These are phyloP conservation scores for Isoetes taiwanensis DNA, from an alignment of 75 land plant species.

Conservation along the genomic window DNA sequence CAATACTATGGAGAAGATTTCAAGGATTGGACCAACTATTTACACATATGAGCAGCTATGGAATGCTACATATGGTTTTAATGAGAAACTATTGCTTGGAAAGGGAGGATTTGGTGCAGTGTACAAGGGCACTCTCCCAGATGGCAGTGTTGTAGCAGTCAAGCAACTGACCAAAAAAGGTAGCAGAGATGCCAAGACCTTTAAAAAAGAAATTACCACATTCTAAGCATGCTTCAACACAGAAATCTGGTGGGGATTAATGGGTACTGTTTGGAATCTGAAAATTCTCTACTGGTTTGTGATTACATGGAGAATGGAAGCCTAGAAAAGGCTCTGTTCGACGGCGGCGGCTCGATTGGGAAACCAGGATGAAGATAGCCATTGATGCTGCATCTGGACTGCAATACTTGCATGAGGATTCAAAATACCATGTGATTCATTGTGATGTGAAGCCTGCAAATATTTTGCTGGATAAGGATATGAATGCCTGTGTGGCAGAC, in stretches of 20 bases:
- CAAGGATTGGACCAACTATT: no score
- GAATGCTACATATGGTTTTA: not conserved
- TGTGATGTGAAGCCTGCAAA: constrained; percentile 1
- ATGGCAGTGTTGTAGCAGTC: not conserved
- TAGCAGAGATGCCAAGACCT: not conserved
- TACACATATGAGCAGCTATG: not conserved
- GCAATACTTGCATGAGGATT: constrained; percentile 1
- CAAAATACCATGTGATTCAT: not conserved
- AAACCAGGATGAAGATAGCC: not conserved
- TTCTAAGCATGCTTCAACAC: not conserved
- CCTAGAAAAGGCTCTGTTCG: not conserved
- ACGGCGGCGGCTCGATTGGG: not conserved
- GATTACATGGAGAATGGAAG: constrained; percentile 4
- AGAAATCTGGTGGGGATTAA: not conserved
- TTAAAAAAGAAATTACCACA: not conserved
- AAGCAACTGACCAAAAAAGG: not conserved
- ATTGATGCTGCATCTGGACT: not conserved
- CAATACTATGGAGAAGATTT: no score
- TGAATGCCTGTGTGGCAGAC: not conserved
- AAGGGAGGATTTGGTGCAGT: not conserved
- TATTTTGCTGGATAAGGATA: not conserved
- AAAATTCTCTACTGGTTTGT: not conserved
- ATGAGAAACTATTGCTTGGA: not conserved
- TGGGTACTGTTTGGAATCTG: constrained; percentile 1
- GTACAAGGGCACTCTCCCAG: not conserved